Evolutionary conservation across 1,284 basidiomycete genomes (phyloP), one percentile per base, ranked within the genome.

Genomic region (Ceratorhiza oryzae-sativae): DNA sequence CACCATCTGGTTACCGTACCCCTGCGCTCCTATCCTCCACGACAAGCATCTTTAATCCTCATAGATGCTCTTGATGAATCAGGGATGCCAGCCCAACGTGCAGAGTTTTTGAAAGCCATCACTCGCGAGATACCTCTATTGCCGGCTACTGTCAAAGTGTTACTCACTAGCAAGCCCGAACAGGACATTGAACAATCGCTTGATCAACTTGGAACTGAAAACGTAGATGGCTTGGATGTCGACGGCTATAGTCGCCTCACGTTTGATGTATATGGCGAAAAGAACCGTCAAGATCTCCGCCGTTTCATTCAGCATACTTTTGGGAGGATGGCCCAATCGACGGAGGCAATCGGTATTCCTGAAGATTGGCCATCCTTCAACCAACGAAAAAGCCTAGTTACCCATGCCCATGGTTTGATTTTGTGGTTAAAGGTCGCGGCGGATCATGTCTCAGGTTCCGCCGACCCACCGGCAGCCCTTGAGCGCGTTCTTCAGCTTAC

Each of bases 31-130:
- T 51, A 67, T 23, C 63, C 63, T 15, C 63, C 63, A 30, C 3
- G 25, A 6, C 4, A n/a, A 4, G 36, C 49, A 8, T 39, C 49
- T 10, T 36, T 67, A 12, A 53, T 67, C 45, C 34, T 67, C 4
- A 67, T 67, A 9, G 63, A 67, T 39, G 63, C 63, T 1, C 49
- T 67, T 1, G 63, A 67, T 20, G 63, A 67, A 32, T 53, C 63
- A 25, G 51, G 63, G 23, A n/a, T 25, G 25, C 63, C 36, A 13
- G 51, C 3, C 27, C 9, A 53, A 36, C 63, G 63, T n/a, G 63
- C 48, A 15, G 49, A 67, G 9, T 42, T 67, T 56, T 34, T 67
- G 3, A 25, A 15, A 2, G 36, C 63, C 1, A 15, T 67, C 23
- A 32, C 41, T 30, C 63, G 27, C 23, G 63, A 67, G 46, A 56